Percentiles rank a stretch among this genome's conserved stretches.
These are phyloP conservation scores for Globisporangium apiculatum DNA, from an alignment of 352 stramenopile species.

Conservation along the genomic window DNA sequence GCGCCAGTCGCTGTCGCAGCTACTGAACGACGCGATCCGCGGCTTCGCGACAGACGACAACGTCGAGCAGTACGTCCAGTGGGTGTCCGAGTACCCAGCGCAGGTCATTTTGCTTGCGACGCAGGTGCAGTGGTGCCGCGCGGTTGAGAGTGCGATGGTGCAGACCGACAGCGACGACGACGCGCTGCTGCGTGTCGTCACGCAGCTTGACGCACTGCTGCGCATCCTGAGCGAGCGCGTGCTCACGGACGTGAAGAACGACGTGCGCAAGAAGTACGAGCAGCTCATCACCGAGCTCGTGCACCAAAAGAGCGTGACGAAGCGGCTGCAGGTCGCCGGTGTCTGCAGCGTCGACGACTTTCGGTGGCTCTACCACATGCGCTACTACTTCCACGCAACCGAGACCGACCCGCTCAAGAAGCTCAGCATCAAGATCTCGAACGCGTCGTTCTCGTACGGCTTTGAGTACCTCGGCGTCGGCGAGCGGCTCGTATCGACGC, in stretches of 20 bases:
- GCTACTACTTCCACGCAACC: conserved; percentile 93
- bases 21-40: conserved; percentile 92
- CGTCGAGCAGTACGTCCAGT: conserved; percentile 91
- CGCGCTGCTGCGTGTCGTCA: conserved; percentile 36
- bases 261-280: conserved; percentile 98
- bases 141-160: conserved; percentile 90
- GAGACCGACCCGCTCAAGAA: conserved; percentile 87
- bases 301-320: conserved; percentile 97
- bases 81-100: conserved; percentile 96
- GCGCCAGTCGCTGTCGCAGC: conserved; percentile 92
- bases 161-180: conserved; percentile 27
- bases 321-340: conserved; percentile 82
- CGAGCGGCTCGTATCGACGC: conserved; percentile 99
- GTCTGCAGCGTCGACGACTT: conserved; percentile 92
- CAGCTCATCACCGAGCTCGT: conserved; percentile 99
- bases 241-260: conserved; percentile 90
- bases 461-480: conserved; percentile 99
- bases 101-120: conserved; percentile 99
- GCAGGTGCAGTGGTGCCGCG: conserved; percentile 96
- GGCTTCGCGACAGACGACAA: conserved; percentile 69
- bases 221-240: conserved; percentile 96
- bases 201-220: conserved; percentile 82
- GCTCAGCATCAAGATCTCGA: conserved; percentile 96
- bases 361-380: conserved; percentile 98
- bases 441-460: conserved; percentile 98